Evolutionary conservation across 805 yeast genomes (phyloP).

Genomic region (Metschnikowia lunata): DNA sequence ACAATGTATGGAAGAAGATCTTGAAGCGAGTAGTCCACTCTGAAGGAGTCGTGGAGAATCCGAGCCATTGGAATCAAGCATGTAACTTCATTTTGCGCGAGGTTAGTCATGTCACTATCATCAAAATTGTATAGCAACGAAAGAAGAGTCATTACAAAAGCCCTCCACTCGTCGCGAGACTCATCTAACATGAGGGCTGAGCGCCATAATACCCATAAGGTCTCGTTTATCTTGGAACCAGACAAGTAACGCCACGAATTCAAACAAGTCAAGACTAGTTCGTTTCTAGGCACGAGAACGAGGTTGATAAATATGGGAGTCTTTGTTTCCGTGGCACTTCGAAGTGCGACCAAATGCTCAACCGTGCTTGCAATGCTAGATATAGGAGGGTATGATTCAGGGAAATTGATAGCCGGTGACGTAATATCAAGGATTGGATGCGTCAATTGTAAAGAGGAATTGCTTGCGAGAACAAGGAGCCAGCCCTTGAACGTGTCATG

Average conservation of each 20-base stretch:
- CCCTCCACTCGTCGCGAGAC: conserved; percentile 52
- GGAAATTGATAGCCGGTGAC: conserved; percentile 27
- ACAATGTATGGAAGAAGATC: conserved; percentile 60
- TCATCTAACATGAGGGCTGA: conserved; percentile 44
- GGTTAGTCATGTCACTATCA: conserved; percentile 1
- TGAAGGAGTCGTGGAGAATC: conserved; percentile 21
- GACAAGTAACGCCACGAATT: conserved; percentile 48
- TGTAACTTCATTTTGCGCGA: conserved; percentile 26
- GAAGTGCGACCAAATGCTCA: conserved; percentile 26
- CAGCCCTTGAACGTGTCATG: conserved; percentile 39
- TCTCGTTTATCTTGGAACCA: conserved; percentile 54
- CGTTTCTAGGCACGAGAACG: conserved; percentile 41
- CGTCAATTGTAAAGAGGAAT: conserved; percentile 36
- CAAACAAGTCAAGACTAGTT: conserved; percentile 44
- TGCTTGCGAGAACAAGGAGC: conserved; percentile 38
- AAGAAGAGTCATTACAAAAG: conserved; percentile 49
- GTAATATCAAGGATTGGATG: conserved; percentile 55
- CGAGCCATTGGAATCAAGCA: conserved; percentile 29
- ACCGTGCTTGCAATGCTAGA: conserved; percentile 24
- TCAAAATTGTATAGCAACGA: conserved; percentile 46
- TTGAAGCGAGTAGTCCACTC: conserved; percentile 39
- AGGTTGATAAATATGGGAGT: conserved; percentile 28
- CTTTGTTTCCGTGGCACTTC: conserved; percentile 17
- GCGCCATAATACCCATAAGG: conserved; percentile 62
- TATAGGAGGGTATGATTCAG: conserved; percentile 19